phyloP scores from a whole-genome alignment of 139 green algal genomes.

The Coccomyxa sp. region DNA sequence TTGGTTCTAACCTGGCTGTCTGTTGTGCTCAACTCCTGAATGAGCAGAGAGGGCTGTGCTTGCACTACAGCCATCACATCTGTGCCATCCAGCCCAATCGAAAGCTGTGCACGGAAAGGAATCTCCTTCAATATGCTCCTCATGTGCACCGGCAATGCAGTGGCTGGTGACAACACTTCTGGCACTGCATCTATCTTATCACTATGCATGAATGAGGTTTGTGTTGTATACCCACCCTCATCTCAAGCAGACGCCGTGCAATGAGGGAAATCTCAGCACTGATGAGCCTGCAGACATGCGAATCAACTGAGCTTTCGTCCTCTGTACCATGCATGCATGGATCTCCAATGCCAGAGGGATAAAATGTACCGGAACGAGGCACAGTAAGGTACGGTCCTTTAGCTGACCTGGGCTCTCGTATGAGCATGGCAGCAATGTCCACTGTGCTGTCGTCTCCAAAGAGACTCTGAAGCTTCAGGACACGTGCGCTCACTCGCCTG shows the following conservation, averaged over 20 bases:
- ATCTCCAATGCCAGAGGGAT: too few species aligned
- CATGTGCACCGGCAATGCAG: neutral
- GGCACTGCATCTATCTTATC: neutral
- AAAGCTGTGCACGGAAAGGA: neutral
- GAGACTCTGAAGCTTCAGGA: conserved; percentile 55
- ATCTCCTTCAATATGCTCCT: too few species aligned
- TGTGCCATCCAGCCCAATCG: neutral
- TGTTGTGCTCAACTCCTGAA: neutral
- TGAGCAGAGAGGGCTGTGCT: neutral
- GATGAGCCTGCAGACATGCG: neutral
- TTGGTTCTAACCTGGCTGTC: conserved; percentile 15
- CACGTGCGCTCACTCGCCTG: conserved; percentile 26
- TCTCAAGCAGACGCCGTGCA: conserved; percentile 39
- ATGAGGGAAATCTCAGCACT: conserved; percentile 9
- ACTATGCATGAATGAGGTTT: neutral
- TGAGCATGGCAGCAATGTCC: conserved; percentile 49
- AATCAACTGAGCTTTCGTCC: too few species aligned
- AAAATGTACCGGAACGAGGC: too few species aligned
- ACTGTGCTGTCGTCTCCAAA: conserved; percentile 39
- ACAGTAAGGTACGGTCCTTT: neutral
- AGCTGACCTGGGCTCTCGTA: conserved; percentile 41
- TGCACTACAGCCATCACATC: neutral
- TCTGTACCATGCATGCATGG: too few species aligned
- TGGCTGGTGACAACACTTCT: neutral
- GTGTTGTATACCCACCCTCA: conserved; percentile 32